Conservation (phyloP, 768 basidiomycete genomes). For the Lentinula lateritia region DNA sequence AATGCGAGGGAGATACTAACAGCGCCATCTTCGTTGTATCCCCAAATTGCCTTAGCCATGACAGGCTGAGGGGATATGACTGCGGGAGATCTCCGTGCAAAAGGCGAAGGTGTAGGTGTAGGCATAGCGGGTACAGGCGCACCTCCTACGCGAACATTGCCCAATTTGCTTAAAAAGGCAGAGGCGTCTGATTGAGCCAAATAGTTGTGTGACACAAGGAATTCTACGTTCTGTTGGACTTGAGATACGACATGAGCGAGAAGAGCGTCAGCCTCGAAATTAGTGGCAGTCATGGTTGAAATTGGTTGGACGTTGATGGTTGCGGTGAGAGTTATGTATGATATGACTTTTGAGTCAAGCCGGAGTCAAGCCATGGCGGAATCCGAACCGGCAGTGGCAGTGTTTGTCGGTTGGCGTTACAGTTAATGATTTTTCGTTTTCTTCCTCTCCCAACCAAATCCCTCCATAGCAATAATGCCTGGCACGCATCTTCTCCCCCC, state of each 20-base stretch:
- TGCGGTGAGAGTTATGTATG: too few species aligned
- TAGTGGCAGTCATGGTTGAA: neutral
- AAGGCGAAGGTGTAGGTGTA: conserved; percentile 4
- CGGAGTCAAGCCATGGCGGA: too few species aligned
- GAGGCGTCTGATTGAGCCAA: conserved; percentile 40
- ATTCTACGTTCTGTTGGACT: conserved; percentile 49
- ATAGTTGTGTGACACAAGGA: conserved; percentile 44
- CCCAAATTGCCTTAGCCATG: conserved; percentile 55
- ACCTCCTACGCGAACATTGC: conserved; percentile 12
- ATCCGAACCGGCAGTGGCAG: neutral
- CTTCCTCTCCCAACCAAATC: neutral
- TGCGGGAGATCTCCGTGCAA: conserved; percentile 8
- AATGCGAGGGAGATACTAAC: conserved; percentile 23
- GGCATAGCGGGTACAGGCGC: neutral
- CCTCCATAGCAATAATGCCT: conserved; percentile 29
- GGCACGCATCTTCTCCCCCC: conserved; percentile 91
- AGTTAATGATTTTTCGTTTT: neutral
- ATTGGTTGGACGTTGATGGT: too few species aligned
- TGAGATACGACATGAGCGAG: conserved; percentile 50
- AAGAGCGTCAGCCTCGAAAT: conserved; percentile 28
- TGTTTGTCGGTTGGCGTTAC: neutral
- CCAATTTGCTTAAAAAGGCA: conserved; percentile 41
- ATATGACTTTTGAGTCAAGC: too few species aligned
- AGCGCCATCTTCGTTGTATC: conserved; percentile 54
- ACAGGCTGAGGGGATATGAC: conserved; percentile 20